phyloP scores from a whole-genome alignment of 2,329 filamentous ascomycete species.

The Pezicula rhizophila region DNA sequence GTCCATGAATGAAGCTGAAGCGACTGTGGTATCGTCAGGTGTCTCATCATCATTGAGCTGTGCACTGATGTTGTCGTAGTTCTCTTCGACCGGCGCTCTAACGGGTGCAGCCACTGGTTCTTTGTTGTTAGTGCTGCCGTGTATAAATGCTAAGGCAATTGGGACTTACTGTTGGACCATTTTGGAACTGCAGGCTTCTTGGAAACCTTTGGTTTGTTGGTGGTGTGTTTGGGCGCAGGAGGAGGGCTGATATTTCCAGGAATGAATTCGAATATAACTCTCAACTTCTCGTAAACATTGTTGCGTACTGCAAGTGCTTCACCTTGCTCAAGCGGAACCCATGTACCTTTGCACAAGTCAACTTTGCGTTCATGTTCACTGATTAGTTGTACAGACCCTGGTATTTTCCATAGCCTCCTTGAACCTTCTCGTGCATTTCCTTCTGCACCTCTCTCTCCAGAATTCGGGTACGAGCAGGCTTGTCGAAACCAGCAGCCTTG shows the following conservation, averaged over 20 bases:
- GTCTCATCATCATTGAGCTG: conserved; percentile 71
- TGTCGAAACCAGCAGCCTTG: conserved; percentile 95
- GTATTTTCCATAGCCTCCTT: conserved; percentile 97
- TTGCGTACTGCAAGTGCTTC: conserved; percentile 80
- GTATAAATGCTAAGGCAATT: conserved; percentile 4
- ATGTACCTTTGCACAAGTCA: conserved; percentile 60
- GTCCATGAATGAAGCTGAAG: conserved; percentile 77
- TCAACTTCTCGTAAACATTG: conserved; percentile 75
- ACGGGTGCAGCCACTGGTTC: conserved; percentile 33
- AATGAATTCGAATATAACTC: conserved; percentile 82
- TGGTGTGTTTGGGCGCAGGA: conserved; percentile 87
- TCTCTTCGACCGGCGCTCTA: conserved; percentile 47
- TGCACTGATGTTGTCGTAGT: conserved; percentile 57
- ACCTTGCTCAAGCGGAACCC: conserved; percentile 84
- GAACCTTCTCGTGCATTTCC: conserved; percentile 93
- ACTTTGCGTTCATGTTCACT: conserved; percentile 2
- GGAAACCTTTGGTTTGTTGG: conserved; percentile 75
- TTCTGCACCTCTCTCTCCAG: conserved; percentile 96
- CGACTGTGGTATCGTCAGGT: conserved; percentile 75
- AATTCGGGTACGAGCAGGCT: conserved; percentile 89
- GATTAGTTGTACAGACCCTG: conserved; percentile 56
- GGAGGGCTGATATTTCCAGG: conserved; percentile 84
- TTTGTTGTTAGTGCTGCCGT: conserved; percentile 21
- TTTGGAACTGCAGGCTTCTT: conserved; percentile 61
- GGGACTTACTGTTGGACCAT: conserved; percentile 40